phyloP scores from a whole-genome alignment of 176 grass and related monocot genomes.

The Poa annua region DNA sequence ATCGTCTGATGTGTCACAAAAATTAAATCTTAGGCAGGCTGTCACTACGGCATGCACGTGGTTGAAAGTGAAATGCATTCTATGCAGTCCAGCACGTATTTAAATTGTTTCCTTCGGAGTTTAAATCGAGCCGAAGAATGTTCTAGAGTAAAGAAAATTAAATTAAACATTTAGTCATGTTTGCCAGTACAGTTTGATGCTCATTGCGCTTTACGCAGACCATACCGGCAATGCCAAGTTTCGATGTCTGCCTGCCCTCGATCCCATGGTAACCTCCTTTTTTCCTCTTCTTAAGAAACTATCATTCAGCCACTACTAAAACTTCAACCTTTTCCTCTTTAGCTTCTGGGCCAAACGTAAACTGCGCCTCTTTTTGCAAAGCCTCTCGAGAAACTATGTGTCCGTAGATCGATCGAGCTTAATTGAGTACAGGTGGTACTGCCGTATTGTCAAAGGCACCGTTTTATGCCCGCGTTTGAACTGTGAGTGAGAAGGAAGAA shows the following conservation, averaged over 20 bases:
- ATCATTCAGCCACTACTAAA: constrained; percentile 45
- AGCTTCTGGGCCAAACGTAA: constrained; percentile 35
- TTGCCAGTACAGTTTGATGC: neutral
- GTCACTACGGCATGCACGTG: neutral
- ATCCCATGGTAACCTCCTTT: constrained; percentile 5
- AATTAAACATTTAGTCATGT: neutral
- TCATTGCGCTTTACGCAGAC: neutral
- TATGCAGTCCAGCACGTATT: neutral
- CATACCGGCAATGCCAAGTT: constrained; percentile 30
- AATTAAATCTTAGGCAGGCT: neutral
- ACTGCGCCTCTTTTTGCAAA: constrained; percentile 46
- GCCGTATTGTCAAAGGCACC: constrained; percentile 48
- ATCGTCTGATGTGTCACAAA: neutral
- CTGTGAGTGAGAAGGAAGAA: neutral
- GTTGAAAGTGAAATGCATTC: neutral
- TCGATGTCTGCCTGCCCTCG: constrained; percentile 31
- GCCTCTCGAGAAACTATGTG: constrained; percentile 38
- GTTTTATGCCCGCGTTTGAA: neutral
- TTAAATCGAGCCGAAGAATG: neutral
- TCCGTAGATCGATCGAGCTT: constrained; percentile 18
- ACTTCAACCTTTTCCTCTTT: constrained; percentile 42
- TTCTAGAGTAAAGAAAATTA: neutral
- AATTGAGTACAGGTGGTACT: constrained; percentile 37
- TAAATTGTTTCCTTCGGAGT: neutral
- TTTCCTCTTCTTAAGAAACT: constrained; percentile 36